phyloP scores from a whole-genome alignment of 148 eudicot genomes.

The Amaranthus palmeri region DNA sequence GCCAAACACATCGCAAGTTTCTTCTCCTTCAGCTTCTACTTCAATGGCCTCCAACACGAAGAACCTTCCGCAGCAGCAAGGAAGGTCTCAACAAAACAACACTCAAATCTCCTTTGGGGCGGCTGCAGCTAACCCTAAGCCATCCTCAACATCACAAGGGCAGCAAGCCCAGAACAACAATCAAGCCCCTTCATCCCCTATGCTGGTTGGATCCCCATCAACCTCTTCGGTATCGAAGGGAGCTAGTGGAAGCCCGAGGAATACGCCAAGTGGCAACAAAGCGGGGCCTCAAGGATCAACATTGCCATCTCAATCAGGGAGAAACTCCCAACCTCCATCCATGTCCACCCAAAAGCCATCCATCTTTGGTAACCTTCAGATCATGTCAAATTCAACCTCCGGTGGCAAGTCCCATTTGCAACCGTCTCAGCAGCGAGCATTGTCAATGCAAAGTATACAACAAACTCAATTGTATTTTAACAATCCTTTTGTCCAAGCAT shows the following conservation, averaged over 20 bases:
- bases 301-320: constrained; percentile 55
- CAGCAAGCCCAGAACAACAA: constrained; percentile 38
- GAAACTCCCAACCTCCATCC: constrained; percentile 40
- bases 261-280: constrained; percentile 43
- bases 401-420: constrained; percentile 46
- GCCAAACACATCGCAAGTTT: constrained; percentile 47
- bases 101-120: constrained; percentile 87
- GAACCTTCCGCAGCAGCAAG: constrained; percentile 47
- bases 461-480: constrained; percentile 58
- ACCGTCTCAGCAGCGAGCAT: constrained; percentile 40
- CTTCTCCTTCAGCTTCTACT: constrained; percentile 38
- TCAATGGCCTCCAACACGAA: constrained; percentile 49
- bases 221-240: constrained; percentile 80
- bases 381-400: constrained; percentile 31
- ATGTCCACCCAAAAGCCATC: constrained; percentile 56
- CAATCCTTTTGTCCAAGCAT: constrained; percentile 49
- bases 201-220: constrained; percentile 82
- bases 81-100: constrained; percentile 54
- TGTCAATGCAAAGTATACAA: constrained; percentile 43
- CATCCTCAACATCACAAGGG: constrained; percentile 46
- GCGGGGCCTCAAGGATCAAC: constrained; percentile 45
- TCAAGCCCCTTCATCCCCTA: constrained; percentile 61
- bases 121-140: constrained; percentile 36
- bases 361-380: constrained; percentile 67
- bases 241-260: constrained; percentile 83